A percentile compares a stretch with the other conserved stretches of the same genome.
Evolutionary conservation across 768 basidiomycete species (phyloP).

Genomic region (Termitomyces sp.): DNA sequence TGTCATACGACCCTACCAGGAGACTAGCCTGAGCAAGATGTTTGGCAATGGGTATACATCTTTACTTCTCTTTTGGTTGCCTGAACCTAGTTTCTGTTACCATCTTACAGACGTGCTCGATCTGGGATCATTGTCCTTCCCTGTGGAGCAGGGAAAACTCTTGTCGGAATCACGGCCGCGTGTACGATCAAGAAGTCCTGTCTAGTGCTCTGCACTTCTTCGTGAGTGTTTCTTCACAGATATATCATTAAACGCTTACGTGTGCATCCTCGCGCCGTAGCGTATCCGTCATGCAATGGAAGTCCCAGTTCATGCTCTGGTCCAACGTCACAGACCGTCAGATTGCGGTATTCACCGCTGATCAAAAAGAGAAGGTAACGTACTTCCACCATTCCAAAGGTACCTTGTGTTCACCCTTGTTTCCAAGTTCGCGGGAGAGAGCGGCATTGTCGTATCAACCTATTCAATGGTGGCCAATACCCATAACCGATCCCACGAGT

Average conservation of each 20-base stretch:
- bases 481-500: constrained; percentile 96
- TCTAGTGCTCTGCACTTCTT: constrained; percentile 94
- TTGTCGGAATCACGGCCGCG: constrained; percentile 99
- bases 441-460: constrained; percentile 97
- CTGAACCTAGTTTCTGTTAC: constrained; percentile 4
- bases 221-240: constrained; percentile 49
- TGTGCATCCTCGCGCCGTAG: constrained; percentile 27
- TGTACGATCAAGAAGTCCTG: constrained; percentile 99
- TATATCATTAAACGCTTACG: constrained; percentile 2
- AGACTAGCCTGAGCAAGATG: constrained; percentile 98
- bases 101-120: constrained; percentile 73
- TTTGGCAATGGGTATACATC: constrained; percentile 87
- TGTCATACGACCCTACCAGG: constrained; percentile 96
- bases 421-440: constrained; percentile 86
- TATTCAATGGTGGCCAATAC: constrained; percentile 99
- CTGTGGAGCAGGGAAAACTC: constrained; percentile 97
- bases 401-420: constrained; percentile 4
- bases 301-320: constrained; percentile 97
- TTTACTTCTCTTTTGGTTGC: neutral
- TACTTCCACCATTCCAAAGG: neutral
- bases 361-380: constrained; percentile 91
- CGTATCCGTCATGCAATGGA: constrained; percentile 98
- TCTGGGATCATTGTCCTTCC: constrained; percentile 98
- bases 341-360: constrained; percentile 96
- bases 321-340: constrained; percentile 96